Conservation (phyloP, 768 basidiomycete genomes). For the Lentinula aciculospora region DNA sequence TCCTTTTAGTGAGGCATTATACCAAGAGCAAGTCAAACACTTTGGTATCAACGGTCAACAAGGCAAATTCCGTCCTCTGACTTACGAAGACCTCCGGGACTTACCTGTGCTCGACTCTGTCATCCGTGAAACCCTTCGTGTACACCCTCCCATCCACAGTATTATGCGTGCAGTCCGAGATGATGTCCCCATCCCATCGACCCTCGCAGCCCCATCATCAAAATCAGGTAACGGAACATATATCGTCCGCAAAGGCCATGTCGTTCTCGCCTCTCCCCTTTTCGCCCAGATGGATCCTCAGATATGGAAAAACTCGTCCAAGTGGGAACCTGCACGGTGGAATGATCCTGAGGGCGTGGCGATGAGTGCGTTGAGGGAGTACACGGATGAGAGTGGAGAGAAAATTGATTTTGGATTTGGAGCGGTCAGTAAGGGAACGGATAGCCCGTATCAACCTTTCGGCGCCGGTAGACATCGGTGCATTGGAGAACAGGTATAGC, state of each 20-base stretch:
- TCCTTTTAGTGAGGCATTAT: conserved; percentile 67
- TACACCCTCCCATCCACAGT: conserved; percentile 46
- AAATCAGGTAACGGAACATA: conserved; percentile 44
- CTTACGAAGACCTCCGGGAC: conserved; percentile 60
- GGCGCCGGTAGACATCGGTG: conserved; percentile 95
- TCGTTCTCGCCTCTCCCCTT: conserved; percentile 61
- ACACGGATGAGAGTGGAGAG: conserved; percentile 72
- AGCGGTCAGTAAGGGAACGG: conserved; percentile 91
- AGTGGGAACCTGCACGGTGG: conserved; percentile 65
- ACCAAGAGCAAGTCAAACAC: conserved; percentile 63
- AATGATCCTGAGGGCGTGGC: conserved; percentile 69
- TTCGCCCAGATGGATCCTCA: conserved; percentile 62
- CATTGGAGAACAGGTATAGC: conserved; percentile 81
- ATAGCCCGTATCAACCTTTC: conserved; percentile 95
- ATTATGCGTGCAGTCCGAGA: conserved; percentile 46
- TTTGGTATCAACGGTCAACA: conserved; percentile 47
- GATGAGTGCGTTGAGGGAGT: conserved; percentile 68
- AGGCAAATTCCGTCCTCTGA: conserved; percentile 53
- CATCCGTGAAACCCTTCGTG: conserved; percentile 53
- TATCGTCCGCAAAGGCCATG: conserved; percentile 67
- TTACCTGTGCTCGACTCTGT: conserved; percentile 68
- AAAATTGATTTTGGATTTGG: conserved; percentile 98
- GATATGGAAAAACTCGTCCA: conserved; percentile 49
- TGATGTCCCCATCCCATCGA: conserved; percentile 59
- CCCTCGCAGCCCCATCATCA: conserved; percentile 48